Evolutionary conservation across 2,329 filamentous ascomycete genomes (phyloP), one percentile per base, ranked within the genome.

Genomic region (Delphinella strobiligena): DNA sequence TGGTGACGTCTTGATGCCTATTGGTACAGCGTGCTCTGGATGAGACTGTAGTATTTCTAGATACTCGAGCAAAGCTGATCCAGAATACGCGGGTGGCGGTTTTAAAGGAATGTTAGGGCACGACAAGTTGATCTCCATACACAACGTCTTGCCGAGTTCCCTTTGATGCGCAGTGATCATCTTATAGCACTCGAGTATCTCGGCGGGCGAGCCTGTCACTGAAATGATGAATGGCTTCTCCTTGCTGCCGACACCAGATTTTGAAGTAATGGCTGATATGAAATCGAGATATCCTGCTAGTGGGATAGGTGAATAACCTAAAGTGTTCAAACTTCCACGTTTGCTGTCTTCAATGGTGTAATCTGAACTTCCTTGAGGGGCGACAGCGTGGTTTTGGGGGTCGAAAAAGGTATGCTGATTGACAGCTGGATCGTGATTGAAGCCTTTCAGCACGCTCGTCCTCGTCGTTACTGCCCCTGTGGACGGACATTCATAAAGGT

Each of bases 391-490:
- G 2, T 59, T 59, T 1, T 52, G 45, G 0, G 69, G 58, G 36
- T 75, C 62, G 56, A 82, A 82, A 55, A 86, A 81, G 2, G 71
- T 61, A 47, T 77, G 80, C 52, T 80, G 78, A 53, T 88, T 80
- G 1, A 69, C 56, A 0, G 53, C 48, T 2, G 69, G 56, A 47
- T 82, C 63, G 53, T 87, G 78, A 1, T 64, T 53, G 54, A 86
- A 88, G 31, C 78, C 79, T 7, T 63, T 46, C 12, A 82, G 57
- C 4, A 84, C 67, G 2, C 75, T 75, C 1, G 83, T 89, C 10
- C 83, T 70, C 2, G 77, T 83, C 1, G 83, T 88, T 22, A 88
- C 73, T 11, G 81, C 82, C 43, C 83, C 83, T 0, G 78, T 86
- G 38, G 72, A 62, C 0, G 71, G 64, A 36, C 67, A 77, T 19